Evolutionary conservation across 495 filamentous ascomycete species (phyloP), one percentile per base, ranked within the genome.

Genomic region (Aspergillus funiculosus): DNA sequence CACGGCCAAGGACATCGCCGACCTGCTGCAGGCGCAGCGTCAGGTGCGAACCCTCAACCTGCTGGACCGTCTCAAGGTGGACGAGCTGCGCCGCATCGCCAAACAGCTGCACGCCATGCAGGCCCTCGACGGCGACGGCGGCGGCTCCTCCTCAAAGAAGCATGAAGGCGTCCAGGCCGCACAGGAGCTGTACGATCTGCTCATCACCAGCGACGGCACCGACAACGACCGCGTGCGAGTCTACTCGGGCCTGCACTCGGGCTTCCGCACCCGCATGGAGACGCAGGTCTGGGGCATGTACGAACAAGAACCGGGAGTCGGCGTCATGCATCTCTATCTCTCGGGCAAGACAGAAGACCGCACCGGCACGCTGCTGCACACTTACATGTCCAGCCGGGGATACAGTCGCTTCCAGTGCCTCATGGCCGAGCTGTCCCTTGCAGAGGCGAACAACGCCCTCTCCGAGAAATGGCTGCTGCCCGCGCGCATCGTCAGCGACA

Each of bases 381-480:
- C 72, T 1, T 72, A 66, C 51, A 50, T 76, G 22, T 69, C 69
- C n/a, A 64, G 57, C 31, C 45, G 55, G 20, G 50, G 51, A 6
- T 68, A 61, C 48, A 43, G 52, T 1, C 58, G 73, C n/a, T 60
- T 60, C 31, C 58, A 74, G 32, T 73, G 71, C 48, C 66, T 72
- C 39, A 53, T 64, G 39, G 58, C 63, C 1, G 73, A 76, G 47
- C 43, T 66, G 13, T 54, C 57, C 2, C 56, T 74, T 22, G 36
- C 54, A 14, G 47, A 56, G 34, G 44, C 45, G 19, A 56, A 21
- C 19, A 47, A 37, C 15, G 43, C 31, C 21, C 39, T 61, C 1
- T 53, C 46, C 5, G 25, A 41, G 26, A 38, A 45, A 1, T 57
- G 59, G 36, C 40, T 53, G 17, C 46, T 76, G 24, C 64, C 70